phyloP scores from a whole-genome alignment of 2,329 filamentous ascomycete species.

The Trichophyton benhamiae region DNA sequence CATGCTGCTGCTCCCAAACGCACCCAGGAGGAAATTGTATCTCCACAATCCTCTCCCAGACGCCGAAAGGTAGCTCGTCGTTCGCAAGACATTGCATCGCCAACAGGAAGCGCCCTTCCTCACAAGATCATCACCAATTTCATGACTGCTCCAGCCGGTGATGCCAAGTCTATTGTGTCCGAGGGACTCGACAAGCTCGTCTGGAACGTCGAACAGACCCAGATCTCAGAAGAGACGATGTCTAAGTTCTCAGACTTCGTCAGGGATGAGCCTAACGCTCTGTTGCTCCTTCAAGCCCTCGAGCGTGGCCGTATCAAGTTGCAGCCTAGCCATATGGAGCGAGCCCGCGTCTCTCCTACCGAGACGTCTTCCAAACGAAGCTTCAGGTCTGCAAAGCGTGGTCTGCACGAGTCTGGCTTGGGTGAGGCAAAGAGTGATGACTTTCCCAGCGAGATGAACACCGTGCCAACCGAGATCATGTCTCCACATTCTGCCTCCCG shows the following conservation, averaged over 20 bases:
- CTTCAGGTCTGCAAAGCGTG: slow-evolving; percentile 8
- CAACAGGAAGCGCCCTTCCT: neutral
- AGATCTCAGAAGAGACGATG: slow-evolving; percentile 28
- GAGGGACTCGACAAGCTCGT: slow-evolving; percentile 24
- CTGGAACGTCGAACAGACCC: slow-evolving; percentile 25
- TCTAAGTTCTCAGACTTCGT: slow-evolving; percentile 28
- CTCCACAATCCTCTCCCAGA: slow-evolving; percentile 22
- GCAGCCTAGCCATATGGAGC: slow-evolving; percentile 25
- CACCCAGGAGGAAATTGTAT: slow-evolving; percentile 24
- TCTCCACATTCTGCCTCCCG: slow-evolving; percentile 5
- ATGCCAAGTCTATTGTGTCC: slow-evolving; percentile 23
- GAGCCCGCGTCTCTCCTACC: slow-evolving; percentile 22
- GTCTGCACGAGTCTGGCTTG: neutral
- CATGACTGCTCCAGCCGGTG: slow-evolving; percentile 12
- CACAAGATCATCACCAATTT: slow-evolving; percentile 6
- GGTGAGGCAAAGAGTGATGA: slow-evolving; percentile 5
- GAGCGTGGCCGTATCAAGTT: slow-evolving; percentile 26
- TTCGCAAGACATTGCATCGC: slow-evolving; percentile 20
- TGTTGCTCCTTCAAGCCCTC: slow-evolving; percentile 26
- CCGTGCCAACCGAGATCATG: slow-evolving; percentile 14
- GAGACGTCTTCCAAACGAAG: slow-evolving; percentile 20
- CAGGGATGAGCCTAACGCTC: slow-evolving; percentile 23
- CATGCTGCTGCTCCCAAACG: slow-evolving; percentile 18
- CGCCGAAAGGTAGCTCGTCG: slow-evolving; percentile 27
- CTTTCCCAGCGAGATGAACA: slow-evolving; percentile 8